phyloP scores from a whole-genome alignment of 2,329 filamentous ascomycete species.

The Pseudocercospora macadamiae region DNA sequence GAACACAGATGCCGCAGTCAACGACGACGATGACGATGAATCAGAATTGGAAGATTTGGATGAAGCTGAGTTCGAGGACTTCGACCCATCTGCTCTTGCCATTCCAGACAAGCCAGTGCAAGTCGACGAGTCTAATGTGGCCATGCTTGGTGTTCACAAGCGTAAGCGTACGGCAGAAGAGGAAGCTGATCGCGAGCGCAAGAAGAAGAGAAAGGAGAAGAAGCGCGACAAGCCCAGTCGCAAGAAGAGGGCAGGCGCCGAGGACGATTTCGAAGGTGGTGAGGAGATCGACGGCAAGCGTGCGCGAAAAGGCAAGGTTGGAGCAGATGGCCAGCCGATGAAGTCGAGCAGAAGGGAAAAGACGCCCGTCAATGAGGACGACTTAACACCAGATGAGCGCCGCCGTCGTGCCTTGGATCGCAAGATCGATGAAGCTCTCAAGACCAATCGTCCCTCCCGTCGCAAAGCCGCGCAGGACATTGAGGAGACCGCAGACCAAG shows the following conservation, averaged over 20 bases:
- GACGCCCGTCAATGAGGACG: constrained; percentile 73
- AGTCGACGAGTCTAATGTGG: constrained; percentile 65
- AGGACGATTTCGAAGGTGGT: constrained; percentile 39
- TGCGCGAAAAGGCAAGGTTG: constrained; percentile 52
- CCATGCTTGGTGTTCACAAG: constrained; percentile 64
- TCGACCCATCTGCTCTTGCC: constrained; percentile 63
- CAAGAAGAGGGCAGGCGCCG: constrained; percentile 21
- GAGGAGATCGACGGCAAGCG: constrained; percentile 59
- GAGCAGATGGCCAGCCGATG: constrained; percentile 50
- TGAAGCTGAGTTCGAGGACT: constrained; percentile 67
- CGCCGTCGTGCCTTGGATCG: constrained; percentile 81
- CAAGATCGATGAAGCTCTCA: constrained; percentile 85
- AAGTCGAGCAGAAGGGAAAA: constrained; percentile 49
- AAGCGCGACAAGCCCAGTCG: constrained; percentile 30
- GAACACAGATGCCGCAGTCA: constrained; percentile 38
- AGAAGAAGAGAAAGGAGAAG: constrained; percentile 32
- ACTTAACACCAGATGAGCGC: constrained; percentile 80
- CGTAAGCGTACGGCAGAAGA: constrained; percentile 65
- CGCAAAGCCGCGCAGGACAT: constrained; percentile 92
- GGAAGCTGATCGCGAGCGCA: constrained; percentile 62
- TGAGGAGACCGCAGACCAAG: constrained; percentile 85
- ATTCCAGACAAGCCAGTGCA: constrained; percentile 63
- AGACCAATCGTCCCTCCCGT: constrained; percentile 73
- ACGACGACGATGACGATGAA: constrained; percentile 60
- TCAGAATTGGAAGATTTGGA: constrained; percentile 66